A percentile compares a stretch with the other conserved stretches of the same genome.
These are phyloP conservation scores for Suillus placidus DNA, from an alignment of 768 basidiomycete species.

Conservation along the genomic window DNA sequence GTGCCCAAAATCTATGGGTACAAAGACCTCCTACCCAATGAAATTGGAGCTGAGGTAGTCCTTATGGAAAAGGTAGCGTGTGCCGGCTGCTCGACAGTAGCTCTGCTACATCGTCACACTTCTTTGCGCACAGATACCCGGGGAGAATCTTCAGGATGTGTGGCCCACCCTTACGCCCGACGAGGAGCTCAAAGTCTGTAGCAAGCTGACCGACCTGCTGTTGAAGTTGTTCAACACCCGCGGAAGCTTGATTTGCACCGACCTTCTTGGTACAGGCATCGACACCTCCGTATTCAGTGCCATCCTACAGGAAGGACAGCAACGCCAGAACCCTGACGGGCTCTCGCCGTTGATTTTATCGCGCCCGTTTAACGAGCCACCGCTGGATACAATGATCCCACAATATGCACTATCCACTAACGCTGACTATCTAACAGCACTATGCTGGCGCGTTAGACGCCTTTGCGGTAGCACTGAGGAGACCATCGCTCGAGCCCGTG, in stretches of 20 bases:
- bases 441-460: slow-evolving; percentile 29
- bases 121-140: slow-evolving; percentile 24
- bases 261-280: slow-evolving; percentile 33
- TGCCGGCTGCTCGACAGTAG: not conserved
- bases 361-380: slow-evolving; percentile 30
- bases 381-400: slow-evolving; percentile 25
- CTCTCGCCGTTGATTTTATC: slow-evolving; percentile 22
- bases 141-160: slow-evolving; percentile 28
- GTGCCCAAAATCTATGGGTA: slow-evolving; percentile 35
- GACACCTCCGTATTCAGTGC: slow-evolving; percentile 19
- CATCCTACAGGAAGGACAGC: slow-evolving; percentile 12
- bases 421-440: slow-evolving; percentile 31
- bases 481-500: slow-evolving; percentile 11
- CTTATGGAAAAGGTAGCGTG: slow-evolving; percentile 33
- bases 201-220: slow-evolving; percentile 29
- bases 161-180: slow-evolving; percentile 27
- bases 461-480: slow-evolving; percentile 17
- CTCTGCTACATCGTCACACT: slow-evolving; percentile 10
- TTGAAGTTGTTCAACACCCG: slow-evolving; percentile 34
- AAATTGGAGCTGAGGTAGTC: slow-evolving; percentile 35
- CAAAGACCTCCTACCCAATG: slow-evolving; percentile 29
- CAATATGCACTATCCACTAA: slow-evolving; percentile 26
- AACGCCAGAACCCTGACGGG: slow-evolving; percentile 1
- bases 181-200: slow-evolving; percentile 26
- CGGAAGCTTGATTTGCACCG: slow-evolving; percentile 26